Conservation (phyloP, 371 early-diverging fungal species). For the Lichtheimia hyalospora region DNA sequence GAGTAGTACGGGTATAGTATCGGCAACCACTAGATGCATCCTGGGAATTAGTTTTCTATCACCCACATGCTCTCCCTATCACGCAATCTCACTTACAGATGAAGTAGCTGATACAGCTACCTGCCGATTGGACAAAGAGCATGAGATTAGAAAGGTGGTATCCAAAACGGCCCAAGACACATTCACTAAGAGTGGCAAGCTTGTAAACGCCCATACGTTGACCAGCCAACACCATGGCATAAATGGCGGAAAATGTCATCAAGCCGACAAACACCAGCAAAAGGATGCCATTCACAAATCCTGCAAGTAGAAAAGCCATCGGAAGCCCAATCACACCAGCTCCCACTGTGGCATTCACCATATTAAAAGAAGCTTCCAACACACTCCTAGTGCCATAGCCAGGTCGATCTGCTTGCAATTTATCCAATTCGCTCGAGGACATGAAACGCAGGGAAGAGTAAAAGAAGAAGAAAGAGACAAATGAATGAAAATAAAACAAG, state of each 20-base stretch:
- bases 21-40: slow-evolving; percentile 48
- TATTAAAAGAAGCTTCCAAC: slow-evolving; percentile 46
- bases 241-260: slow-evolving; percentile 44
- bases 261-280: slow-evolving; percentile 46
- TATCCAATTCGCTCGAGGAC: slow-evolving; percentile 19
- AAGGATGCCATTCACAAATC: slow-evolving; percentile 53
- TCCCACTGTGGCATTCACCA: slow-evolving; percentile 63
- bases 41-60: neutral
- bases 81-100: slow-evolving; percentile 33
- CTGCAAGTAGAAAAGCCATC: slow-evolving; percentile 53
- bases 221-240: slow-evolving; percentile 51
- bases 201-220: slow-evolving; percentile 43
- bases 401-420: slow-evolving; percentile 32
- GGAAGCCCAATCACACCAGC: slow-evolving; percentile 63
- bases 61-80: neutral
- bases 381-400: slow-evolving; percentile 43
- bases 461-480: slow-evolving; percentile 1
- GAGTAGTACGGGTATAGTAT: slow-evolving; percentile 57
- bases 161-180: slow-evolving; percentile 50
- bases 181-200: slow-evolving; percentile 52
- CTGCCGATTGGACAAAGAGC: slow-evolving; percentile 51
- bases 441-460: slow-evolving; percentile 1
- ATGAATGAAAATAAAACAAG: slow-evolving; percentile 1
- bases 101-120: slow-evolving; percentile 55
- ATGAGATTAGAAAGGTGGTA: slow-evolving; percentile 49